These are phyloP conservation scores for Alternaria atra DNA, from an alignment of 2,329 filamentous ascomycete genomes.

Conservation along the genomic window DNA sequence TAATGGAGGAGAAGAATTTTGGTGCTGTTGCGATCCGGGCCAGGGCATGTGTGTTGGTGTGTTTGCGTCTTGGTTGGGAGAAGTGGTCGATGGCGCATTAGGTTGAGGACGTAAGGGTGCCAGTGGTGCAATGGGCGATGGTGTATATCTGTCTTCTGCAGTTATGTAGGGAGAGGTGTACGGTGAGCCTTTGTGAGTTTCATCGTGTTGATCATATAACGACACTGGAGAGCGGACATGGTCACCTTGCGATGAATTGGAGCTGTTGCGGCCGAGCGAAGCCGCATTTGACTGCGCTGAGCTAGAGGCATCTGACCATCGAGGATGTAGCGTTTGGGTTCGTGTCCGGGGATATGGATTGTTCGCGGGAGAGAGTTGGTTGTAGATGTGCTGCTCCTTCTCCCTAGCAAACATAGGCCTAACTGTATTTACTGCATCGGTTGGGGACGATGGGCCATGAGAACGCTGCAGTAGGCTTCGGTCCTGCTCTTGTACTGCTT, in stretches of 20 bases:
- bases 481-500: constrained; percentile 18
- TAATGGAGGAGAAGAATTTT: not conserved
- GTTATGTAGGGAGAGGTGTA: constrained; percentile 10
- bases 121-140: constrained; percentile 26
- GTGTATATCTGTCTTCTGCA: constrained; percentile 9
- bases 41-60: constrained; percentile 11
- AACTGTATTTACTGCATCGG: constrained; percentile 19
- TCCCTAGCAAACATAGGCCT: constrained; percentile 21
- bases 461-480: constrained; percentile 21
- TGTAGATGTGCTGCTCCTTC: constrained; percentile 15
- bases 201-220: constrained; percentile 2
- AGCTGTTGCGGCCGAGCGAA: constrained; percentile 39
- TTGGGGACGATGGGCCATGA: constrained; percentile 18
- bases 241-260: constrained; percentile 33
- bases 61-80: not conserved
- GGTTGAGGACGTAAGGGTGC: constrained; percentile 17
- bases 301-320: constrained; percentile 39
- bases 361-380: constrained; percentile 16
- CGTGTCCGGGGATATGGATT: constrained; percentile 20
- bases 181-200: constrained; percentile 2
- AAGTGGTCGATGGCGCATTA: not conserved
- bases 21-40: constrained; percentile 13
- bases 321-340: constrained; percentile 14
- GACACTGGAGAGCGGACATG: not conserved
- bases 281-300: constrained; percentile 38